phyloP scores from a whole-genome alignment of 768 basidiomycete genomes.

The Neoboletus subvelutipes region DNA sequence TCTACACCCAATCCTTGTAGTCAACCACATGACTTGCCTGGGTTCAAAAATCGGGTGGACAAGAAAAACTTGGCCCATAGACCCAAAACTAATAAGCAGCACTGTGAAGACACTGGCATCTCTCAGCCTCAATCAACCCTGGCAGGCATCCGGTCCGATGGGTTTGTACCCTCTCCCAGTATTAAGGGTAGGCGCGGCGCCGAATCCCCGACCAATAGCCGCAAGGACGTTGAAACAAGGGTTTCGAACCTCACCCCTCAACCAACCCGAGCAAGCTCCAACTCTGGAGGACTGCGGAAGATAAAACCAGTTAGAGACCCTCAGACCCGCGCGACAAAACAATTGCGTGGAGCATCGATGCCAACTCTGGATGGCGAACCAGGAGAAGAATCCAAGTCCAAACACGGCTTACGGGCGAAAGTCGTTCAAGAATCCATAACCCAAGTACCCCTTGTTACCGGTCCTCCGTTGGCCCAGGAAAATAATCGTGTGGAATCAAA shows the following conservation, averaged over 20 bases:
- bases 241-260: background rate
- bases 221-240: background rate
- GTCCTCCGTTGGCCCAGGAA: background rate
- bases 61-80: background rate
- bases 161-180: background rate
- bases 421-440: background rate
- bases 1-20: constrained; percentile 2
- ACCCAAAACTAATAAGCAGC: background rate
- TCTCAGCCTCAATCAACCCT: background rate
- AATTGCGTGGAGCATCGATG: constrained; percentile 11
- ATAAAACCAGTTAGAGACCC: background rate
- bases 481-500: background rate
- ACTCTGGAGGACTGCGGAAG: background rate
- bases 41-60: background rate
- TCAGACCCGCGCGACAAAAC: constrained; percentile 10
- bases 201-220: background rate
- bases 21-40: background rate
- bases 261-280: background rate
- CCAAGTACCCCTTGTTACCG: background rate
- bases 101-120: background rate
- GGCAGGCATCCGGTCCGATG: background rate
- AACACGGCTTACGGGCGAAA: background rate
- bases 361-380: background rate
- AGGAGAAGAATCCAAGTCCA: background rate
- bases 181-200: background rate